These are phyloP conservation scores for Corymbia calophylla DNA, from an alignment of 441 rosid species.

Conservation along the genomic window DNA sequence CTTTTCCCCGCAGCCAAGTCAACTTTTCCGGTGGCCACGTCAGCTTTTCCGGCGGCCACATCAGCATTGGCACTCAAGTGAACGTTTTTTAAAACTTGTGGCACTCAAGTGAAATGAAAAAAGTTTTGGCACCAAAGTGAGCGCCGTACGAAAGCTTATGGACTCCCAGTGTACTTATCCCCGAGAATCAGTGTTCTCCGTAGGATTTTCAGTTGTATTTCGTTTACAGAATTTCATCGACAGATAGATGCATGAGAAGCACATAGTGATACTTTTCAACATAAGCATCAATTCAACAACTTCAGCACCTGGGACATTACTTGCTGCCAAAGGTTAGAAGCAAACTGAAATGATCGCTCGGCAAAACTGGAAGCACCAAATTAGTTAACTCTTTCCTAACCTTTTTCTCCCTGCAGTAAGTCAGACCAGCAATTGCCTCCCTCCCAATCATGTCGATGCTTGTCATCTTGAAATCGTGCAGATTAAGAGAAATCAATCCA, in stretches of 20 bases:
- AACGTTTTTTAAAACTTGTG: no score
- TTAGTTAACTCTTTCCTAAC: conserved; percentile 43
- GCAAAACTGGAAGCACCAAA: conserved; percentile 84
- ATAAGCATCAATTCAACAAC: neutral
- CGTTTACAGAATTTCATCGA: neutral
- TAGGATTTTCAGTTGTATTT: neutral
- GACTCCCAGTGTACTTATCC: no score
- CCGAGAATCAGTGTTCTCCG: neutral
- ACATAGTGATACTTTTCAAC: neutral
- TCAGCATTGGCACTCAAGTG: no score
- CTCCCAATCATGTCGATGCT: conserved; percentile 76
- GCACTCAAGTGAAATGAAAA: no score
- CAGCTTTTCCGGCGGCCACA: no score
- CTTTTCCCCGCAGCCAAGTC: no score
- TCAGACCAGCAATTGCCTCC: conserved; percentile 69
- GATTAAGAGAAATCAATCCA: conserved; percentile 60
- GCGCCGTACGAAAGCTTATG: no score
- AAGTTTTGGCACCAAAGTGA: no score
- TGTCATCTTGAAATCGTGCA: conserved; percentile 52
- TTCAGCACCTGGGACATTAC: conserved; percentile 2
- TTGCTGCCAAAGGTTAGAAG: conserved; percentile 48
- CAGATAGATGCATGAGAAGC: neutral
- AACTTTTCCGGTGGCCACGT: no score
- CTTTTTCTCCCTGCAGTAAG: conserved; percentile 71
- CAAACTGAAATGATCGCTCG: conserved; percentile 93